Percentiles rank a stretch among this genome's conserved stretches.
Evolutionary conservation across 73 alveolate genomes (phyloP).

Genomic region (Tetrahymena elliotti): DNA sequence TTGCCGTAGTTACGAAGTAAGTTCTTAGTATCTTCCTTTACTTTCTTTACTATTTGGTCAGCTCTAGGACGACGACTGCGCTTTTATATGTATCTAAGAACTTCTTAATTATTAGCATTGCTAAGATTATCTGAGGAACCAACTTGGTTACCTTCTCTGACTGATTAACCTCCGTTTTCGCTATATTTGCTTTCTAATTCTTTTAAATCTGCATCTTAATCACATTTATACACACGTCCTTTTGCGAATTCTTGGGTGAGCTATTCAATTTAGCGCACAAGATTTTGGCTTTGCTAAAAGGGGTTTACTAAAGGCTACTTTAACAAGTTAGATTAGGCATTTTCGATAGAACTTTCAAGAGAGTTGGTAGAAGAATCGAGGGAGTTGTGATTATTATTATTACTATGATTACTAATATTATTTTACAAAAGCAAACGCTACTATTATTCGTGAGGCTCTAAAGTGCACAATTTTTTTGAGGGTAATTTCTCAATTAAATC

Average conservation of each 20-base stretch:
- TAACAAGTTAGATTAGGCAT: neutral
- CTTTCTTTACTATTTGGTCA: neutral
- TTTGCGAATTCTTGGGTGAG: neutral
- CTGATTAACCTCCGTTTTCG: neutral
- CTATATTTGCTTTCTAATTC: neutral
- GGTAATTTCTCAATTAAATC: neutral
- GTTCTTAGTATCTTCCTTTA: slow-evolving; percentile 31
- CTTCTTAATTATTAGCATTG: neutral
- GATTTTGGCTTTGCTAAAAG: neutral
- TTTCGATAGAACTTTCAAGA: neutral
- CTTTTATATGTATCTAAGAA: neutral
- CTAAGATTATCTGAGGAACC: neutral
- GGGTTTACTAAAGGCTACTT: neutral
- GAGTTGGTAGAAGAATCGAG: neutral
- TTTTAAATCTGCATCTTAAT: neutral
- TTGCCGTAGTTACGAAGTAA: slow-evolving; percentile 30
- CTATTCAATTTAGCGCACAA: neutral
- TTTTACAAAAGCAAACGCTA: neutral
- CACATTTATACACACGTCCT: neutral
- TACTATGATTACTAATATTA: neutral
- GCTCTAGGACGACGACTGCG: slow-evolving; percentile 3
- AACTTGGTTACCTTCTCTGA: neutral
- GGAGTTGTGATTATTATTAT: neutral
- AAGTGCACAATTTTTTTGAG: neutral
- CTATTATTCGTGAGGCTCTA: neutral